Conservation (phyloP, 2,329 filamentous ascomycete genomes). For the Monilinia fructigena region DNA sequence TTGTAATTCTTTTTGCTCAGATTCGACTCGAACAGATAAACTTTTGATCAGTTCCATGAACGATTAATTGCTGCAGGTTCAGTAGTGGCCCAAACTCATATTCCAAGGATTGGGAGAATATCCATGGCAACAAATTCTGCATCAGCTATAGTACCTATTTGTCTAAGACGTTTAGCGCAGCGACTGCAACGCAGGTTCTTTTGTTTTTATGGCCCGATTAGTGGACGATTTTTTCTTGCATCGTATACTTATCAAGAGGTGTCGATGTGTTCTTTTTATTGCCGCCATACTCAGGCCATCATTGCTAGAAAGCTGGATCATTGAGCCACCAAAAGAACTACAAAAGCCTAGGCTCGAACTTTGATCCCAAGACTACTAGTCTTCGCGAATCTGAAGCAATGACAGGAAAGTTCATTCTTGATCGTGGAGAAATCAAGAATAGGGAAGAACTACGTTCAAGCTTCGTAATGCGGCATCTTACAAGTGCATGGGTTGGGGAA, state of each 20-base stretch:
- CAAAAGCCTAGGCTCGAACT: conserved; percentile 85
- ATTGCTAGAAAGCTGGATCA: conserved; percentile 49
- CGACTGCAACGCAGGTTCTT: conserved; percentile 98
- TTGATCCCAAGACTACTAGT: conserved; percentile 95
- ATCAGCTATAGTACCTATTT: conserved; percentile 55
- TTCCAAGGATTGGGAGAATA: conserved; percentile 86
- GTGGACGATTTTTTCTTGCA: conserved; percentile 93
- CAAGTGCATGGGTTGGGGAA: conserved; percentile 82
- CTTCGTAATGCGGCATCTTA: conserved; percentile 79
- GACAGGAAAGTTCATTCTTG: conserved; percentile 92
- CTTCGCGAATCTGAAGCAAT: conserved; percentile 83
- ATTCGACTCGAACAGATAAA: conserved; percentile 76
- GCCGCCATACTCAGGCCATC: conserved; percentile 71
- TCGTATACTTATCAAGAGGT: conserved; percentile 93
- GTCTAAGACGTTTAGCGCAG: conserved; percentile 80
- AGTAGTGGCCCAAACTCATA: conserved; percentile 86
- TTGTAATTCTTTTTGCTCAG: conserved; percentile 84
- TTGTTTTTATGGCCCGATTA: conserved; percentile 95
- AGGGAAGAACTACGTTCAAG: conserved; percentile 77
- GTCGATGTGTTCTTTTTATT: conserved; percentile 64
- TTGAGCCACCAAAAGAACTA: conserved; percentile 77
- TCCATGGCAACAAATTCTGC: conserved; percentile 87
- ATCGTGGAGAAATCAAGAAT: conserved; percentile 94
- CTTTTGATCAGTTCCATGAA: conserved; percentile 89
- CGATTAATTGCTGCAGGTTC: conserved; percentile 80